Evolutionary conservation across 208 protist species (phyloP), one percentile per base, ranked within the genome.

Genomic region (Phytomonas sp.): DNA sequence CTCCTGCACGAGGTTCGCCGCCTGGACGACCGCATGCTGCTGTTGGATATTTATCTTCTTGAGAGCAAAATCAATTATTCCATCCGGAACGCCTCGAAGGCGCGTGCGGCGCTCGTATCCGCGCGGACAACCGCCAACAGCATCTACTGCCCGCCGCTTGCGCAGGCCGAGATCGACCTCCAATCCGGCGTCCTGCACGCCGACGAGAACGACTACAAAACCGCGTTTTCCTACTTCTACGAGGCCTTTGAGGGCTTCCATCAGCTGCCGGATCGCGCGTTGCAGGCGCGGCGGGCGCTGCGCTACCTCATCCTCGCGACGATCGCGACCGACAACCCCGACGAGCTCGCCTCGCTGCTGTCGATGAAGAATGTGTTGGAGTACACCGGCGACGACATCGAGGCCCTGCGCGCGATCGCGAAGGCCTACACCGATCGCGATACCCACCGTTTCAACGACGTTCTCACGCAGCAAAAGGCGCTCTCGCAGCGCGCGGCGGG

Each of bases 261-360:
- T 66, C 85, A 91, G 36, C 70, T 98, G 3, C 89, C 91, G 15
- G 82, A 95, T 40, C 81, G 93, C 68, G 85, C 93, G 53, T 65
- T 76, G 15, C 84, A 88, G 43, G 97, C 98, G 11, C 83, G 93
- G 15, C 77, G 80, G 20, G 76, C 88, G 32, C 85, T 99, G 68
- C 98, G 98, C 77, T 99, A 99, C 88, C 99, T 99, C 97, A 85
- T 99, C 20, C 82, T 99, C 17, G 87, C 86, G 30, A 99, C 99
- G 84, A 97, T 99, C 72, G 62, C 78, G 3, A 91, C 84, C 1
- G 83, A 92, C 71, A 82, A 32, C 40, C 78, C 80, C 0, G 88
- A 95, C 43, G 92, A 97, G 72, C 79, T 97, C 33, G 60, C 78
- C 20, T 61, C 79, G 32, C 66, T 97, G 37, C 78, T 97, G n/a